Evolutionary conservation across 306 rosid species (phyloP), one percentile per base, ranked within the genome.

Genomic region (Vigna nakashimae): DNA sequence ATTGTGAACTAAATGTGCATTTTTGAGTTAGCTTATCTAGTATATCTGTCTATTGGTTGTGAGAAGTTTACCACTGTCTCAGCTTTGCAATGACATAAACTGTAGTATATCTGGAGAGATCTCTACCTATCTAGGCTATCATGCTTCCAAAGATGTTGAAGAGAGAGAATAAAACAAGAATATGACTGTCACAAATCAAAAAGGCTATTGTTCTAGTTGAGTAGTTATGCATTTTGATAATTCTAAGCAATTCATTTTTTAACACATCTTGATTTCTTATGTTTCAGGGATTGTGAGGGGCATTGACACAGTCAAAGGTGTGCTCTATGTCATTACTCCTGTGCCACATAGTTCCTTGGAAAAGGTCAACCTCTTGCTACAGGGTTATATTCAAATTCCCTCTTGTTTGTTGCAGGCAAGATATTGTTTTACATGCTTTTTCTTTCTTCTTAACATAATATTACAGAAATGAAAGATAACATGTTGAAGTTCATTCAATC

Each of bases 281-380:
- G 65, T 75, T 78, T 74, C 84, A 92, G 98, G 98, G 69, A 92
- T 95, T 77, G 95, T 95, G 86, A 91, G 98, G 87, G 93, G 91
- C 79, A 82, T 95, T 26, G 98, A 95, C 85, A 84, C 90, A 7
- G 22, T 55, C 50, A 92, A 90, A 88, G 92, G 96, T 64, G 53
- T 91, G 77, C 85, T 95, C 58, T 89, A 86, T 82, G 89, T 92
- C 80, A 88, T 95, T 69, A 89, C 98, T 65, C 98, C 98, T n/a
- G 92, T 92, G 64, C 92, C 89, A 26, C 91, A 71, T 56, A 87
- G 74, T 86, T 79, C 92, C 79, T 85, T 95, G 82, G 95, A 87
- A 78, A 92, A 86, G 65, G 98, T 92, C 40, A 84, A 92, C 83
- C 88, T 92, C 56, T 79, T 95, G 73, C 83, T 92, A 73, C 97